These are phyloP conservation scores for Daldinia concentrica DNA, from an alignment of 495 filamentous ascomycete genomes.

Conservation along the genomic window DNA sequence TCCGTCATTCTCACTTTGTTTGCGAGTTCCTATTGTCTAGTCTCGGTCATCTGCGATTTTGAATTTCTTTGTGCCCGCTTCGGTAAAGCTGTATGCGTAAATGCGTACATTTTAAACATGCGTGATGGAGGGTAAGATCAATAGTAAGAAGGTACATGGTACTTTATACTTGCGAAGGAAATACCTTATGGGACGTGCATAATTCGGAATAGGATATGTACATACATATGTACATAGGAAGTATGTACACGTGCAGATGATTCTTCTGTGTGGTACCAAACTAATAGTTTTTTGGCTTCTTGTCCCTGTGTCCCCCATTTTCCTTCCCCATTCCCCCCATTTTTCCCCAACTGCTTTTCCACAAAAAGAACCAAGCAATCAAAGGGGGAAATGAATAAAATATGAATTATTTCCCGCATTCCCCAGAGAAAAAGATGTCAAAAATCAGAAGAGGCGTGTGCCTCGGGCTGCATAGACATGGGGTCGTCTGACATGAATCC, in stretches of 20 bases:
- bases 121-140: conserved; percentile 9
- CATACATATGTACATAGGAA: too few species aligned
- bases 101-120: neutral
- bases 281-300: neutral
- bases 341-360: conserved; percentile 17
- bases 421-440: conserved; percentile 31
- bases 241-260: too few species aligned
- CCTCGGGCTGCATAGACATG: conserved; percentile 37
- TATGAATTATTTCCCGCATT: conserved; percentile 42
- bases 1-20: conserved; percentile 23
- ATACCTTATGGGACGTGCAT: neutral
- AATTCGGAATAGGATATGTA: neutral
- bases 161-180: neutral
- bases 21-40: conserved; percentile 12
- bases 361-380: conserved; percentile 5
- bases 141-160: neutral
- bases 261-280: neutral
- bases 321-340: neutral
- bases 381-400: conserved; percentile 15
- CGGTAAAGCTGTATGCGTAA: conserved; percentile 8
- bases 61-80: conserved; percentile 17
- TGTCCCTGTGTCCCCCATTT: neutral
- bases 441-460: conserved; percentile 26
- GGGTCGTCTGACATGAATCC: conserved; percentile 44
- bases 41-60: conserved; percentile 2